Conservation (phyloP, 176 grass and related monocot species). For the Phyllostachys edulis region DNA sequence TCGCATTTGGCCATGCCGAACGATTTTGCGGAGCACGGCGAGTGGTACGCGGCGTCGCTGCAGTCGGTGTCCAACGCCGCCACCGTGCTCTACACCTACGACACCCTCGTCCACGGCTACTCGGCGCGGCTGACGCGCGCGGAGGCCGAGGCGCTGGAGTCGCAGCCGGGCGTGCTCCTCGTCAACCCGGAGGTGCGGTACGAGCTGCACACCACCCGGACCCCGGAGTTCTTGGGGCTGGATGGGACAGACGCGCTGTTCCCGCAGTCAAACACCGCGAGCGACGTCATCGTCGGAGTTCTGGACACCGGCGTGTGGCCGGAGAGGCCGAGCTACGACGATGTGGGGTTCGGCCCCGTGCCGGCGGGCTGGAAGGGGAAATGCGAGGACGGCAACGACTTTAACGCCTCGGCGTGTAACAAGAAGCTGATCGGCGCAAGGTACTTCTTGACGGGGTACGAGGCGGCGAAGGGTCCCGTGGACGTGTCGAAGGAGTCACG, state of each 20-base stretch:
- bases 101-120: conserved; percentile 79
- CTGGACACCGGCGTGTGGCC: conserved; percentile 96
- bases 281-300: conserved; percentile 76
- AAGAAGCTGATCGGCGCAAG: conserved; percentile 80
- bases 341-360: conserved; percentile 61
- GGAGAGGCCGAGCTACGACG: conserved; percentile 77
- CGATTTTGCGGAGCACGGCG: conserved; percentile 49
- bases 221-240: conserved; percentile 73
- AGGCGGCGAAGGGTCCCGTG: conserved; percentile 81
- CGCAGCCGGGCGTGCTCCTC: conserved; percentile 59
- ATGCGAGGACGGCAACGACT: conserved; percentile 76
- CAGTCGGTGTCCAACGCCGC: conserved; percentile 69
- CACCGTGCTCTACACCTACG: conserved; percentile 75
- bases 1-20: conserved; percentile 62
- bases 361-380: conserved; percentile 78
- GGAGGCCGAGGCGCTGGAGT: conserved; percentile 59
- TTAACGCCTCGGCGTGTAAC: conserved; percentile 73
- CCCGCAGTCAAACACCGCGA: conserved; percentile 47
- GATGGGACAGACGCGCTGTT: conserved; percentile 42
- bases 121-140: conserved; percentile 63
- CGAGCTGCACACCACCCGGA: conserved; percentile 90
- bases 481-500: conserved; percentile 69
- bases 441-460: conserved; percentile 75
- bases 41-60: conserved; percentile 83
- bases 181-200: conserved; percentile 84